Conservation (phyloP, 208 protist genomes). For the Leishmania amazonensis region DNA sequence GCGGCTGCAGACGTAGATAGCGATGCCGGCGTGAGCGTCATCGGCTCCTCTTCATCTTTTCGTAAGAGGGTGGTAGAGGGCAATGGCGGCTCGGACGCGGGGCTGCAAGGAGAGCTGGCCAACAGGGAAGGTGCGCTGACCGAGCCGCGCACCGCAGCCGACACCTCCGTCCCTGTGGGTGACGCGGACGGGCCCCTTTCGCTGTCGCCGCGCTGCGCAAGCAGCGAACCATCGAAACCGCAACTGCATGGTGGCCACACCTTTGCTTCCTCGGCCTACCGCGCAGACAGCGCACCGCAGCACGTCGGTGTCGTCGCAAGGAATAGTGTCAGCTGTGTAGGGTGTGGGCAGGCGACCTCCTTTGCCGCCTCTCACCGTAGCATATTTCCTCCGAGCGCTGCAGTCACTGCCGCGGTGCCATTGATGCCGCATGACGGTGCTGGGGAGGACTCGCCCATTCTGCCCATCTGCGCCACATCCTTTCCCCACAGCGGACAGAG, state of each 20-base stretch:
- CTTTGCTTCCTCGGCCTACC: not conserved
- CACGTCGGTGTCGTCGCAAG: not conserved
- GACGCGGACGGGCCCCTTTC: not conserved
- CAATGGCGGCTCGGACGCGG: not conserved
- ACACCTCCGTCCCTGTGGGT: constrained; percentile 4
- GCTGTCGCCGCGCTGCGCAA: not conserved
- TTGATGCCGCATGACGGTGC: not conserved
- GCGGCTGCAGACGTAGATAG: not conserved
- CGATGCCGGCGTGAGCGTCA: not conserved
- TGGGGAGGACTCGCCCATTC: not conserved
- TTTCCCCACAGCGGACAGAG: not conserved
- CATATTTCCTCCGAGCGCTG: not conserved
- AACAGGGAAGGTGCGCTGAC: not conserved
- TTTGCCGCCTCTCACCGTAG: not conserved
- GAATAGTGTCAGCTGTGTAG: not conserved
- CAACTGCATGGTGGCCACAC: not conserved
- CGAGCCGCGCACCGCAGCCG: not conserved
- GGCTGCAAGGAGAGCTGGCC: not conserved
- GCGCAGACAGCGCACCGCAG: not conserved
- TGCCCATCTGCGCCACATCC: not conserved
- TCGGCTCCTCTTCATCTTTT: not conserved
- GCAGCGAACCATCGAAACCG: not conserved
- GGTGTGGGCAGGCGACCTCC: not conserved
- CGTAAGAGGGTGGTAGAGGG: not conserved
- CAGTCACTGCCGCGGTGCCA: not conserved